Base-by-base conservation (phyloP, 225 moss, liverwort and hornwort genomes). In the Physcomitrellopsis africana region DNA sequence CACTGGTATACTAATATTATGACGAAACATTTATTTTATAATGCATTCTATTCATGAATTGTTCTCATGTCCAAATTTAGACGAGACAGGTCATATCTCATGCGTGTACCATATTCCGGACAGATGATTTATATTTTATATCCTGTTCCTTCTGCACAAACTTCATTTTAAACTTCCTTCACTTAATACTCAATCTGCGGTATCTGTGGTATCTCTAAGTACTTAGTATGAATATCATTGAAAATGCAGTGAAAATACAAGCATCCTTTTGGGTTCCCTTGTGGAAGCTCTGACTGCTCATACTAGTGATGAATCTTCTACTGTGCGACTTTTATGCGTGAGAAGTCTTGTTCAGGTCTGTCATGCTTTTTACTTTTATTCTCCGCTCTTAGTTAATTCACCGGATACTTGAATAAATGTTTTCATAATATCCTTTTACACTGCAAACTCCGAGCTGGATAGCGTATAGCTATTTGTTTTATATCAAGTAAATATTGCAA, bases 251-350 rank as follows among this genome's bases (percentile, higher is more conserved):
- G 89, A 91, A 79, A 88, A 82, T 60, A 79, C 64, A 70, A 86
- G 94, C 73, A 56, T 83, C 23, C 83, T 92, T 74, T 68, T 94
- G 65, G 91, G 83, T 70, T 76, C 90, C 42, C 80, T 96, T 45
- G 94, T 94, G 37, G 90, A 90, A 67, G 94, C 91, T 74, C 76
- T 96, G 51, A 92, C 92, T 83, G 88, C 96, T 68, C 91, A 92
- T 76, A 91, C 90, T 68, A 88, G 85, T 58, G 96, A 96, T 69
- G 94, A 94, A 58, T 83, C 89, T n/a, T 81, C 91, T 62, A 79
- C 67, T 62, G 96, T 96, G 15, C 86, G 94, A 69, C 88, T 88
- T 20, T 87, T 96, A 73, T 96, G 94, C 67, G 92, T 91, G 23
- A 91, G 87, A 49, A 94, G 92, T 63, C 87, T 96, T 68, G 87